These are phyloP conservation scores for Glycine tomentella DNA, from an alignment of 306 rosid species.

Conservation along the genomic window DNA sequence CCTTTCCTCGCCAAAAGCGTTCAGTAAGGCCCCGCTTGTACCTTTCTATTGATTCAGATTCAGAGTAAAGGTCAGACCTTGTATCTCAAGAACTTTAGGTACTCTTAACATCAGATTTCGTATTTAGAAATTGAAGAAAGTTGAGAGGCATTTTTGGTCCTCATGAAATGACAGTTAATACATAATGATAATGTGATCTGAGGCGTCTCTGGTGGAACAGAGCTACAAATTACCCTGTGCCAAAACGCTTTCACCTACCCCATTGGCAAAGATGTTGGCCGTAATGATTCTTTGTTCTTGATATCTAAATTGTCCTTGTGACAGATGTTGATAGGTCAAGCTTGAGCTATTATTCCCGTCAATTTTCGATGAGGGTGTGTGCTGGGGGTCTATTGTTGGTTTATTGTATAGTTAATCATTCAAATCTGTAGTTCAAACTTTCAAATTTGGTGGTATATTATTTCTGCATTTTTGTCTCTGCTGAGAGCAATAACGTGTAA, in stretches of 20 bases:
- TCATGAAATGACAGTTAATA: slow-evolving; percentile 43
- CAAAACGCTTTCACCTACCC: slow-evolving; percentile 46
- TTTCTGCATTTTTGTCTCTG: slow-evolving; percentile 57
- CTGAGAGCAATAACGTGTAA: slow-evolving; percentile 71
- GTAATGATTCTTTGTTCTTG: slow-evolving; percentile 48
- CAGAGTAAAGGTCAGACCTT: slow-evolving; percentile 66
- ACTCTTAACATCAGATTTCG: slow-evolving; percentile 49
- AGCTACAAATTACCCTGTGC: slow-evolving; percentile 36
- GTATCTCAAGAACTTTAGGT: slow-evolving; percentile 47
- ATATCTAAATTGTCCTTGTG: slow-evolving; percentile 30
- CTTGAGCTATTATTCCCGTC: slow-evolving; percentile 43
- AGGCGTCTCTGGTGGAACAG: slow-evolving; percentile 54
- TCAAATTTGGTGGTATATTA: slow-evolving; percentile 53
- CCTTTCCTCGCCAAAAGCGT: slow-evolving; percentile 97
- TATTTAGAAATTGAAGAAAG: slow-evolving; percentile 46
- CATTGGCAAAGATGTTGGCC: slow-evolving; percentile 45
- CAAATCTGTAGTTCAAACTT: slow-evolving; percentile 51
- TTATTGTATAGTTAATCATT: slow-evolving; percentile 61
- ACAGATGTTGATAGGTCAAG: slow-evolving; percentile 46
- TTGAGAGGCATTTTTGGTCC: slow-evolving; percentile 55
- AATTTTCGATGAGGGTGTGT: slow-evolving; percentile 49
- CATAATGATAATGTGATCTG: slow-evolving; percentile 8
- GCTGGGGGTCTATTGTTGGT: slow-evolving; percentile 54
- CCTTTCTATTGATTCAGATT: slow-evolving; percentile 87
- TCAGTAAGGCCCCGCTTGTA: slow-evolving; percentile 80